A percentile compares a stretch with the other conserved stretches of the same genome.
These are phyloP conservation scores for Setaria italica DNA, from an alignment of 202 grass and related monocot species.

Conservation along the genomic window DNA sequence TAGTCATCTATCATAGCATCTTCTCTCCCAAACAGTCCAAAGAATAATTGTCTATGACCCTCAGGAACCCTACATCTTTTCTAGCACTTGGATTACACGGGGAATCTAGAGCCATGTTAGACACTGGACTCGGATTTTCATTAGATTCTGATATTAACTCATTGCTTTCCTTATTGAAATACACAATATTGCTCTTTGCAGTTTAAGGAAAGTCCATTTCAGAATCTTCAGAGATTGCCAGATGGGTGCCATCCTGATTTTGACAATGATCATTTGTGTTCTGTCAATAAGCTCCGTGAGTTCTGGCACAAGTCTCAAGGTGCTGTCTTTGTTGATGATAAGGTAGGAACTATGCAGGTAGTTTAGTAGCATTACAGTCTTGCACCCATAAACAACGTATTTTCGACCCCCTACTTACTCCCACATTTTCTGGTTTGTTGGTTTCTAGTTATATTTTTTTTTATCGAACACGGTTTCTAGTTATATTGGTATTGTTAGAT, in stretches of 20 bases:
- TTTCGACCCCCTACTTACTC: slow-evolving; percentile 10
- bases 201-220: slow-evolving; percentile 59
- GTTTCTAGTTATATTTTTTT: not conserved
- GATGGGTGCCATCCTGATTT: slow-evolving; percentile 63
- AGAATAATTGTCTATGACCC: not conserved
- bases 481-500: slow-evolving; percentile 10
- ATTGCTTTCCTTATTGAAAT: slow-evolving; percentile 24
- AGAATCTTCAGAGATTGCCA: slow-evolving; percentile 64
- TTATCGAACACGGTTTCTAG: not conserved
- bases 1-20: not conserved
- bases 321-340: slow-evolving; percentile 73
- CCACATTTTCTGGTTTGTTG: slow-evolving; percentile 24
- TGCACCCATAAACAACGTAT: slow-evolving; percentile 15
- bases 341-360: slow-evolving; percentile 54
- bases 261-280: slow-evolving; percentile 74
- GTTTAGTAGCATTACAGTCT: slow-evolving; percentile 36
- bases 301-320: slow-evolving; percentile 75
- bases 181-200: slow-evolving; percentile 46
- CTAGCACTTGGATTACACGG: not conserved
- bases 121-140: not conserved
- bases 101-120: not conserved
- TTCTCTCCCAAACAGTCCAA: not conserved
- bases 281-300: slow-evolving; percentile 68
- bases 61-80: not conserved
- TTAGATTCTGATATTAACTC: not conserved